These are phyloP conservation scores for Globisporangium barbulae DNA, from an alignment of 352 stramenopile species.

Conservation along the genomic window DNA sequence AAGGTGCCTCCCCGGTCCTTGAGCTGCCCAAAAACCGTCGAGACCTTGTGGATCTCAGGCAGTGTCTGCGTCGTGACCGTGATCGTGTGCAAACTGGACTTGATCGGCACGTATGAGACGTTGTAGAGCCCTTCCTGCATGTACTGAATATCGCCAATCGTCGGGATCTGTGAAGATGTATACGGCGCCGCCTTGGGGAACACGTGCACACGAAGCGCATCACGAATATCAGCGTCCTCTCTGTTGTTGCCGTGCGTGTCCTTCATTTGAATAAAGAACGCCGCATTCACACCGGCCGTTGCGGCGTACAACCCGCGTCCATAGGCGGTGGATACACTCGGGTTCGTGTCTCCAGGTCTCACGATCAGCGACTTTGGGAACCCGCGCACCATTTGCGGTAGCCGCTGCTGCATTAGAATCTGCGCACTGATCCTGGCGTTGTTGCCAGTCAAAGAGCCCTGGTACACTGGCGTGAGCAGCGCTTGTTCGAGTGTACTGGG, in stretches of 20 bases:
- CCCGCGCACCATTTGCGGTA: constrained; percentile 37
- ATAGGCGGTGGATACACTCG: constrained; percentile 69
- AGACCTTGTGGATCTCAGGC: constrained; percentile 83
- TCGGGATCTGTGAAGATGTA: constrained; percentile 17
- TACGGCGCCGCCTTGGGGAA: constrained; percentile 42
- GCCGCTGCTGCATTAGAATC: constrained; percentile 29
- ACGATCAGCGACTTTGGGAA: constrained; percentile 73
- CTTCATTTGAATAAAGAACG: constrained; percentile 79
- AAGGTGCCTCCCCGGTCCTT: constrained; percentile 82
- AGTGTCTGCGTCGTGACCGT: constrained; percentile 72
- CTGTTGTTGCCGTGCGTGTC: constrained; percentile 82
- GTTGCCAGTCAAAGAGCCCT: constrained; percentile 68
- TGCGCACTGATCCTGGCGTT: constrained; percentile 39
- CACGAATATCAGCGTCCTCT: constrained; percentile 32
- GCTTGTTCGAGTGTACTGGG: not conserved
- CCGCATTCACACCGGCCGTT: constrained; percentile 42
- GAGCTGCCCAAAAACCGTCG: constrained; percentile 65
- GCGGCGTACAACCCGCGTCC: constrained; percentile 56
- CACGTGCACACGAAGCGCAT: constrained; percentile 40
- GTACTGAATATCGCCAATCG: constrained; percentile 47
- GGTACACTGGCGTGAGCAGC: constrained; percentile 37
- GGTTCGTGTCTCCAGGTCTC: constrained; percentile 49
- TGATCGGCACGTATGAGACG: constrained; percentile 79
- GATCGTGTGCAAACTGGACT: constrained; percentile 86
- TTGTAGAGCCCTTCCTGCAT: constrained; percentile 78